phyloP scores from a whole-genome alignment of 352 stramenopile species.

The Globisporangium mamillatum region DNA sequence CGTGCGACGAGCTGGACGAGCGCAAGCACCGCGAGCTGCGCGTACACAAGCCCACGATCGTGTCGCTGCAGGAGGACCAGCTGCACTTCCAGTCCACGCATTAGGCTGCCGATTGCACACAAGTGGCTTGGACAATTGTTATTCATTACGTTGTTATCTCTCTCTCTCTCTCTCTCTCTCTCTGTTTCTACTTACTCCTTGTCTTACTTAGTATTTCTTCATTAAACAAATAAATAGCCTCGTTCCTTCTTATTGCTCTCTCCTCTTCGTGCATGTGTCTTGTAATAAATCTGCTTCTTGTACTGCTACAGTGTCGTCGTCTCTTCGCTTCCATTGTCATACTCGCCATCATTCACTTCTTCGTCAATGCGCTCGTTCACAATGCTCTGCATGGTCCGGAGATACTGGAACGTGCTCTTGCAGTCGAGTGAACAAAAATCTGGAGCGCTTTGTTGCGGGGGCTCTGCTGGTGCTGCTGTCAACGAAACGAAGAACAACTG shows the following conservation, averaged over 20 bases:
- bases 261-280: neutral
- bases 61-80: conserved; percentile 55
- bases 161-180: neutral
- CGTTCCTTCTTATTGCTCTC: neutral
- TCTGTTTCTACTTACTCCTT: conserved; percentile 8
- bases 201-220: neutral
- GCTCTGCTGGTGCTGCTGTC: conserved; percentile 18
- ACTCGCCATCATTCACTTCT: neutral
- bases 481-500: conserved; percentile 42
- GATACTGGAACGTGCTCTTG: conserved; percentile 58
- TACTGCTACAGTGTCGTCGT: neutral
- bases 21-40: conserved; percentile 37
- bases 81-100: conserved; percentile 64
- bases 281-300: neutral
- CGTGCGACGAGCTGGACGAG: conserved; percentile 70
- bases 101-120: neutral
- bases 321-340: neutral
- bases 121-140: neutral
- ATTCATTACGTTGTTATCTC: neutral
- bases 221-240: conserved; percentile 7
- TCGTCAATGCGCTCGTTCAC: conserved; percentile 30
- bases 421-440: conserved; percentile 66
- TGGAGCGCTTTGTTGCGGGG: conserved; percentile 9
- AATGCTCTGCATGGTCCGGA: conserved; percentile 33
- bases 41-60: conserved; percentile 48